A percentile compares a stretch with the other conserved stretches of the same genome.
Conservation (phyloP, 805 yeast genomes). For the Ogataea degrootiae region DNA sequence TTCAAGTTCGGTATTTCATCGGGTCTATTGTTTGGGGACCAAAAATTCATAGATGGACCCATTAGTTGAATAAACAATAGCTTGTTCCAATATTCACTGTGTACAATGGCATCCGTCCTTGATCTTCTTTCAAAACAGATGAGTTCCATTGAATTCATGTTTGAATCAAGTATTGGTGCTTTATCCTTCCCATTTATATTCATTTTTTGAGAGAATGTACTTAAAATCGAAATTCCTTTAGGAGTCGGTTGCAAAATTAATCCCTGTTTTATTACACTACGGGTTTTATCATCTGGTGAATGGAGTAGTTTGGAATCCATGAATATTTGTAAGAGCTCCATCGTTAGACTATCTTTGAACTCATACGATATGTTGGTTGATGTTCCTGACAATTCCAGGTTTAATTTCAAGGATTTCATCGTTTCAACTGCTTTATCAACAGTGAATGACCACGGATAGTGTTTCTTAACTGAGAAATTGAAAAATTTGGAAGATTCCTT, state of each 20-base stretch:
- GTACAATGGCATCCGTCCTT: slow-evolving; percentile 51
- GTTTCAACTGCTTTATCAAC: slow-evolving; percentile 44
- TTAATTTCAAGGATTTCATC: slow-evolving; percentile 46
- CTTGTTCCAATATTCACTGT: slow-evolving; percentile 60
- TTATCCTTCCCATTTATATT: slow-evolving; percentile 40
- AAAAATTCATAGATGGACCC: slow-evolving; percentile 66
- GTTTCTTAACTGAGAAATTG: slow-evolving; percentile 16
- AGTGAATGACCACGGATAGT: slow-evolving; percentile 50
- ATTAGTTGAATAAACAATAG: slow-evolving; percentile 55
- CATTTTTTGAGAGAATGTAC: slow-evolving; percentile 49
- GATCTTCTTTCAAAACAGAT: slow-evolving; percentile 63
- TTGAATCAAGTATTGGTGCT: slow-evolving; percentile 38
- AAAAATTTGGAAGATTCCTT: slow-evolving; percentile 4
- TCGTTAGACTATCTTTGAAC: slow-evolving; percentile 46
- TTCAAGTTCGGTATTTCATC: slow-evolving; percentile 41
- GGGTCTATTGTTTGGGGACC: slow-evolving; percentile 53
- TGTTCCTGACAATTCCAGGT: slow-evolving; percentile 44
- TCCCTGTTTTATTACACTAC: slow-evolving; percentile 38
- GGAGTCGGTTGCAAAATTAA: slow-evolving; percentile 78
- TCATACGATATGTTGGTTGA: slow-evolving; percentile 51
- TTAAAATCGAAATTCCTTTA: slow-evolving; percentile 74
- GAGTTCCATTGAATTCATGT: slow-evolving; percentile 67
- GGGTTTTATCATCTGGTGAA: slow-evolving; percentile 70
- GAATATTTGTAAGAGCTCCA: slow-evolving; percentile 43
- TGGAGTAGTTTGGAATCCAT: slow-evolving; percentile 64